Base-by-base conservation (phyloP, 441 rosid species). In the Brassica hybrid region DNA sequence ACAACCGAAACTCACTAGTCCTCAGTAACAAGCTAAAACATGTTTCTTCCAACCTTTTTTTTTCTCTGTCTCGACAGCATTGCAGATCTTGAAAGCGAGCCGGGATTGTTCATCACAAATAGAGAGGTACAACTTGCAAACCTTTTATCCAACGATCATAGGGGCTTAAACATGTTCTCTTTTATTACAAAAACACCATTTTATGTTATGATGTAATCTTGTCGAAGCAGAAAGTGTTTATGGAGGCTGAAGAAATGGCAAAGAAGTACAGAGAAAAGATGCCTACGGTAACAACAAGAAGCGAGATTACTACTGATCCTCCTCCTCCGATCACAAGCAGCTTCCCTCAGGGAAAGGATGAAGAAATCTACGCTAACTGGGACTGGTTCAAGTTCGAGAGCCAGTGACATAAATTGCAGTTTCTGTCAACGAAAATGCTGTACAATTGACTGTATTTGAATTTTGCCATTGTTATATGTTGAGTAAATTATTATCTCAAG, bases 51-150 rank as follows among this genome's bases (percentile, higher is more conserved):
- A 2, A 5, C 8, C 5, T 3, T 2, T n/a, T 1, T 19, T 3
- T 3, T 14, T 3, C 14, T 41, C 5, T 16, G 4, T 16, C 52
- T 18, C 41, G 6, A 83, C 93, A 92, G 97, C 80, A 87, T 81
- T 76, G 94, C 90, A 2, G 90, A 90, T 74, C 97, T 94, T 1
- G 98, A 94, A 83, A 92, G 97, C 61, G 91, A 92, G 82, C 91
- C 97, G 0, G 99, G 98, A 21, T 82, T 94, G 12, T 86, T 93
- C 72, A 14, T 90, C 70, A 76, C 88, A 19, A 79, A 90, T 83
- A 94, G 81, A 84, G 93, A 91, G 97, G 98, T 94, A 74, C 41
- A 14, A 5, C 34, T 57, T 16, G 52, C 21, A 2, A 30, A 11
- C 54, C 56, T 61, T 21, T 27, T 27, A 27, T 27, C 5, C 32